Base-by-base conservation (phyloP, 805 yeast genomes). In the Candida argentea region DNA sequence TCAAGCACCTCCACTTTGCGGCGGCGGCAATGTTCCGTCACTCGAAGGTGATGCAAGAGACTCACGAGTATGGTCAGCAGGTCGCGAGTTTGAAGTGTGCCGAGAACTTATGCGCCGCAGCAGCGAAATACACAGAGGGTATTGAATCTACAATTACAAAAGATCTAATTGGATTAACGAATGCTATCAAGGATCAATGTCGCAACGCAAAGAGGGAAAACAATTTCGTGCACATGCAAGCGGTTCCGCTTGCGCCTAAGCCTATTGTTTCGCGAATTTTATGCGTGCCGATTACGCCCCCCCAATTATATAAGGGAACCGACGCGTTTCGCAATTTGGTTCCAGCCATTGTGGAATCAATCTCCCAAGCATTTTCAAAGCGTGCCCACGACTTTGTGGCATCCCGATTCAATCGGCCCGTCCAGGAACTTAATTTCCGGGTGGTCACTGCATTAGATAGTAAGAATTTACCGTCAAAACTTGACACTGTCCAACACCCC, bases 131-230 rank as follows among this genome's bases (percentile, higher is more conserved):
- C 28, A 51, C 65, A 20, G 61, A 59, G 28, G 61, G 63, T 30
- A 72, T 67, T 1, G 36, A 48, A n/a, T 40, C 49, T 6, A 29
- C 54, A 3, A 75, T 73, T 1, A 36, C 65, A 5, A 68, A 65
- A 5, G 85, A 78, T 42, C 49, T 75, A 6, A 40, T 52, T 11
- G 74, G 76, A 0, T 61, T 87, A 12, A 37, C 48, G 2, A 46
- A 49, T 3, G 61, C 64, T 2, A 58, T 81, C 1, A 44, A 52
- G 6, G 63, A 59, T 1, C 59, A 65, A 1, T 43, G 77, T 6
- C 52, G 59, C 11, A 57, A 67, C 3, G 72, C 87, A 0, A 85
- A 80, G 37, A 67, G 75, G 38, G 95, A 86, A 38, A 86, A 86
- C 46, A 87, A 85, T 43, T 58, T 85, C 40, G 75, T 87, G 5